Base-by-base conservation (phyloP, 2,329 filamentous ascomycete species). In the Claviceps monticola region DNA sequence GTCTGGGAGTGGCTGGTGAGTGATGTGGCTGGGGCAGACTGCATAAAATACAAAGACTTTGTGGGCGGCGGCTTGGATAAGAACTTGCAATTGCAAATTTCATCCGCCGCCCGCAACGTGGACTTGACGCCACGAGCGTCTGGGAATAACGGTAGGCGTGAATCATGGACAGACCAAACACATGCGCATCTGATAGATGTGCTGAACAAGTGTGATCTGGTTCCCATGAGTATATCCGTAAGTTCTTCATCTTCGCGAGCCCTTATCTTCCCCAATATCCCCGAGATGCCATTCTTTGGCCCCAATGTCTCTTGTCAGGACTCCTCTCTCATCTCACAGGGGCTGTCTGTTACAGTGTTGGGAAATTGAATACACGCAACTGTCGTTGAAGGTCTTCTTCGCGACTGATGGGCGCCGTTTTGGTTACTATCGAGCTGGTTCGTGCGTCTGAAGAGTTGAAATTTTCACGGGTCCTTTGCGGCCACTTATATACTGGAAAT, bases 311-410 rank as follows among this genome's bases (percentile, higher is more conserved):
- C 70, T 76, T 72, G 89, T 93, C 88, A 94, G 93, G 91, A 94
- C 86, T 75, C 79, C 83, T 76, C 74, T 71, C 68, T 77, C 71
- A 68, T 71, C 75, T 76, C 68, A 82, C 93, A 87, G 84, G 83
- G 83, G 80, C 75, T 71, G 79, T 88, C 90, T 94, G 93, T 98
- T 98, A 98, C 87, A 88, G 85, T 85, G 82, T 88, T 96, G 93
- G 93, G 84, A 97, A 80, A 98, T 83, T 69, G 75, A 96, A 48
- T 4, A 66, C 64, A 73, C 60, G 68, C 66, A 60, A 65, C 58
- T 62, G 64, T 61, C 56, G 43, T 53, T 59, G 60, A 59, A 34
- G 63, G 58, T 66, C 59, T 51, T 63, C 63, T 63, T 65, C 61
- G 61, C 75, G 80, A 76, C 79, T 83, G 86, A 84, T 74, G 74